Evolutionary conservation across 2,329 filamentous ascomycete species (phyloP).

Genomic region (Phaeomoniella chlamydospora): DNA sequence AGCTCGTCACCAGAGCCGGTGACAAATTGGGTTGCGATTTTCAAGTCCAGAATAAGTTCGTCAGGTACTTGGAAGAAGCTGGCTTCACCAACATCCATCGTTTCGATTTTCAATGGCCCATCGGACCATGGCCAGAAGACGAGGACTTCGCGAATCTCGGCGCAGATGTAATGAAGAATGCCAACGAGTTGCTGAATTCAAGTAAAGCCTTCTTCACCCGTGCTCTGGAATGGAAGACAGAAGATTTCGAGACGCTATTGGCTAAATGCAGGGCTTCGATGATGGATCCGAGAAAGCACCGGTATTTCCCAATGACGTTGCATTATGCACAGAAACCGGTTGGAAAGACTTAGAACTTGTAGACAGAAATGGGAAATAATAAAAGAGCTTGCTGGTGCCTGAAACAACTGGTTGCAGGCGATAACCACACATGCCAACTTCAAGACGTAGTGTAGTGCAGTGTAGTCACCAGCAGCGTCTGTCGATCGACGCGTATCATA

Average conservation of each 20-base stretch:
- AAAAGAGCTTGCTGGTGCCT: too few relatives aligned
- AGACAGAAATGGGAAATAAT: too few relatives aligned
- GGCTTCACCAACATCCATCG: constrained; percentile 13
- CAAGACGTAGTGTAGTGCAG: too few relatives aligned
- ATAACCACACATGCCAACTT: too few relatives aligned
- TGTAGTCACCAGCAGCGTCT: too few relatives aligned
- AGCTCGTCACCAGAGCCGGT: constrained; percentile 9
- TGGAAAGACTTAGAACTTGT: too few relatives aligned
- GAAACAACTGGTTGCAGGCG: too few relatives aligned
- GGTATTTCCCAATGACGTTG: not conserved
- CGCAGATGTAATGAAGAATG: constrained; percentile 12
- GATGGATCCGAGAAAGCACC: not conserved
- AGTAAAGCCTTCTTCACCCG: constrained; percentile 11
- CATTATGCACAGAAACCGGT: not conserved
- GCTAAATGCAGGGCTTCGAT: constrained; percentile 7
- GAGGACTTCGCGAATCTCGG: constrained; percentile 12
- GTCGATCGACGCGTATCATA: too few relatives aligned
- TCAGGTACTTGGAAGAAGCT: constrained; percentile 10
- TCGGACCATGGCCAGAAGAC: constrained; percentile 16
- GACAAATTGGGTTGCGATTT: constrained; percentile 10
- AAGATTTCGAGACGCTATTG: constrained; percentile 18
- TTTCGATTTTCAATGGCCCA: constrained; percentile 10
- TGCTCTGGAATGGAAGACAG: constrained; percentile 14
- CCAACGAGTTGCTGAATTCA: constrained; percentile 13
- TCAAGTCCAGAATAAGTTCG: constrained; percentile 8